Conservation (phyloP, 768 basidiomycete genomes). For the Collybia sordida region DNA sequence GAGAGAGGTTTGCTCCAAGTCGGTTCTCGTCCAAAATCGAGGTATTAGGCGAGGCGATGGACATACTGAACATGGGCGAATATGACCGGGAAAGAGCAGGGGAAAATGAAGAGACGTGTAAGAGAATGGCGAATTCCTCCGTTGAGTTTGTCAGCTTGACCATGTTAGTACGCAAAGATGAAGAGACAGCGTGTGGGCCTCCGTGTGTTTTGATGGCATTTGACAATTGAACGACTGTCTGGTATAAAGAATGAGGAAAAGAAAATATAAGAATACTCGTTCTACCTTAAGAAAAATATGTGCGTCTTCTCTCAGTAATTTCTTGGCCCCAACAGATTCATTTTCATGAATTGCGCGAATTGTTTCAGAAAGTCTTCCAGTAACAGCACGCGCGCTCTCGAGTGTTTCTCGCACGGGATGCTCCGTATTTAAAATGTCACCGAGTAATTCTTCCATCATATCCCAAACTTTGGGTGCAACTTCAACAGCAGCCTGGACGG, state of each 20-base stretch:
- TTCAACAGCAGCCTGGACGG: conserved; percentile 76
- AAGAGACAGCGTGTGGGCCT: conserved; percentile 50
- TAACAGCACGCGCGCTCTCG: conserved; percentile 61
- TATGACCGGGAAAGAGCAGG: conserved; percentile 55
- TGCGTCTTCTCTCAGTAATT: conserved; percentile 71
- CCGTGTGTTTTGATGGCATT: conserved; percentile 69
- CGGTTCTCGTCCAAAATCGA: conserved; percentile 44
- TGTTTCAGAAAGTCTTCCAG: conserved; percentile 58
- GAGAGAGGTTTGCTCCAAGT: conserved; percentile 54
- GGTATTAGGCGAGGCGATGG: conserved; percentile 16
- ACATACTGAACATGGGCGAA: conserved; percentile 54
- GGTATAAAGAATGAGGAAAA: conserved; percentile 1
- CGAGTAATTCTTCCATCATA: conserved; percentile 70
- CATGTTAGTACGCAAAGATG: conserved; percentile 66
- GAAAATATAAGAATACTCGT: not conserved
- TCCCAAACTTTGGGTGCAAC: conserved; percentile 83
- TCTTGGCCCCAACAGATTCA: conserved; percentile 53
- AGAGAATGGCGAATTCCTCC: conserved; percentile 82
- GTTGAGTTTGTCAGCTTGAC: conserved; percentile 79
- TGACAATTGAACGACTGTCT: conserved; percentile 79
- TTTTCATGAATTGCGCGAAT: conserved; percentile 59
- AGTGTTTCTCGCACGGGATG: conserved; percentile 54
- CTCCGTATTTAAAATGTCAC: conserved; percentile 39
- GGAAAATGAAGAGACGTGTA: conserved; percentile 83
- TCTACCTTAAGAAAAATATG: conserved; percentile 79